These are phyloP conservation scores for Pichia rugopelliculosa DNA, from an alignment of 805 yeast species.

Conservation along the genomic window DNA sequence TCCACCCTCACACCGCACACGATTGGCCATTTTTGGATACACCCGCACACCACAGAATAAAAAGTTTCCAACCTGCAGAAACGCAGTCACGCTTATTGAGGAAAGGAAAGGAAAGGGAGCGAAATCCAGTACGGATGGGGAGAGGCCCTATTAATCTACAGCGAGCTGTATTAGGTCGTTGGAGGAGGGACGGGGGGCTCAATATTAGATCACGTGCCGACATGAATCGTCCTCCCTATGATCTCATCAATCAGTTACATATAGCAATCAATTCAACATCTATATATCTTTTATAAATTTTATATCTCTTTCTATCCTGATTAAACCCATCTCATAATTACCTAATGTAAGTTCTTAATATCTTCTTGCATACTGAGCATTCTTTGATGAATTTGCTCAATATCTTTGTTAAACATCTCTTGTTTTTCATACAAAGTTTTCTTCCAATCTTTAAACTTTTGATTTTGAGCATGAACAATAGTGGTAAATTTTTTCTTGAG, in stretches of 20 bases:
- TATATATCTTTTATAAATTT: no score
- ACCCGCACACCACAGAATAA: background rate
- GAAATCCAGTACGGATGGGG: no score
- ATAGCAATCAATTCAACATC: background rate
- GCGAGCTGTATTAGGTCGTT: no score
- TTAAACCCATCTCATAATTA: no score
- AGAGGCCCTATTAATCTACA: no score
- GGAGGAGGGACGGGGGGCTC: no score
- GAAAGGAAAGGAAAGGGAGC: background rate
- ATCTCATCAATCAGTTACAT: background rate
- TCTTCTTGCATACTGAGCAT: conserved; percentile 32
- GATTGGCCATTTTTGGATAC: background rate
- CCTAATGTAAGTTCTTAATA: conserved; percentile 12
- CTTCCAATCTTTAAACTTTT: conserved; percentile 57
- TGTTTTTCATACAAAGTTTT: conserved; percentile 48
- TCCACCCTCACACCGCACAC: background rate
- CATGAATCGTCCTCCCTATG: background rate
- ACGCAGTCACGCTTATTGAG: background rate
- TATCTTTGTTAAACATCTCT: conserved; percentile 45
- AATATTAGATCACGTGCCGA: background rate
- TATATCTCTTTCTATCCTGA: no score
- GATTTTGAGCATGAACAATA: conserved; percentile 42
- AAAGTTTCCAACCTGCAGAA: background rate
- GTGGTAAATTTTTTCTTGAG: conserved; percentile 38
- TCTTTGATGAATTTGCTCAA: conserved; percentile 35